phyloP scores from a whole-genome alignment of 305 asterid genomes.

The Solanum hybrid region DNA sequence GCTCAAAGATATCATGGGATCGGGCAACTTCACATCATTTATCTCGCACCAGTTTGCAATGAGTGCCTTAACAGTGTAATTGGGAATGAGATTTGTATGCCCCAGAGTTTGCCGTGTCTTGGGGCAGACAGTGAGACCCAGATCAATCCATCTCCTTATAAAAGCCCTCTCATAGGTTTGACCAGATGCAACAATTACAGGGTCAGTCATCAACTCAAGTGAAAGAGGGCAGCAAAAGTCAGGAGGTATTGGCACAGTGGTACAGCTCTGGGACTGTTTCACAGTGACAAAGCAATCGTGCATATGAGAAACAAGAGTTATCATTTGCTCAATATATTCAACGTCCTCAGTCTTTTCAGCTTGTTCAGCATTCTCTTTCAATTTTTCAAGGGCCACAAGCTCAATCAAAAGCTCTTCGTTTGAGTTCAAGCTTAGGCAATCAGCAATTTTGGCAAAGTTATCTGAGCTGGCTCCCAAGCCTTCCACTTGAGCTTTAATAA shows the following conservation, averaged over 20 bases:
- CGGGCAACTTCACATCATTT: constrained; percentile 68
- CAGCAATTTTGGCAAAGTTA: constrained; percentile 49
- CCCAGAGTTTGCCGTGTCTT: constrained; percentile 76
- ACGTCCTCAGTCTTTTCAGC: constrained; percentile 66
- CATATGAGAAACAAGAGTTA: constrained; percentile 69
- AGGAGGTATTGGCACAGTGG: constrained; percentile 71
- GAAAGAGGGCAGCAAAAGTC: constrained; percentile 93
- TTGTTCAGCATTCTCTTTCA: constrained; percentile 82
- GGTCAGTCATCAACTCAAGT: constrained; percentile 90
- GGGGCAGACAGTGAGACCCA: constrained; percentile 83
- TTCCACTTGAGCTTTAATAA: constrained; percentile 56
- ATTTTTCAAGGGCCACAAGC: constrained; percentile 83
- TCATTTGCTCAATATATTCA: constrained; percentile 67
- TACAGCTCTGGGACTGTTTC: constrained; percentile 62
- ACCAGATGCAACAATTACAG: constrained; percentile 87
- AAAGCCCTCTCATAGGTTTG: constrained; percentile 79
- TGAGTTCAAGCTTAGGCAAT: constrained; percentile 56
- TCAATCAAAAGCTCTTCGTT: constrained; percentile 81
- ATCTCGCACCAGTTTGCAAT: constrained; percentile 82
- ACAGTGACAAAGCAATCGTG: constrained; percentile 58
- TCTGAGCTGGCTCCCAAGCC: constrained; percentile 66
- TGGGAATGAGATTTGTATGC: constrained; percentile 70
- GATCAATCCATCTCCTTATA: constrained; percentile 78
- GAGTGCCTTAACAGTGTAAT: constrained; percentile 84
- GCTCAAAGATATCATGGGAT: constrained; percentile 50